Base-by-base conservation (phyloP, 768 basidiomycete genomes). In the Mycena floridula region DNA sequence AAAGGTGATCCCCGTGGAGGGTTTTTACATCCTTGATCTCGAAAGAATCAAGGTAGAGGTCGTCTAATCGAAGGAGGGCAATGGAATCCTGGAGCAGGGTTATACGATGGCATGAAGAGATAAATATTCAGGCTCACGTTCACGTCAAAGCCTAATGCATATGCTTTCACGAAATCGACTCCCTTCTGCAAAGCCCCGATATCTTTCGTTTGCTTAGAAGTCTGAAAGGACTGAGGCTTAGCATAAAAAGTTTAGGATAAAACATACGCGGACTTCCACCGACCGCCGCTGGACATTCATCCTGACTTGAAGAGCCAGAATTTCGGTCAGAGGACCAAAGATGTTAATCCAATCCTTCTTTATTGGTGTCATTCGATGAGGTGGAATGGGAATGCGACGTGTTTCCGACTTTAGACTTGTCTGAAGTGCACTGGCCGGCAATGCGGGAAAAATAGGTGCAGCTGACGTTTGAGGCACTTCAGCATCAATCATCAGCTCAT, bases 21-120 rank as follows among this genome's bases (percentile, higher is more conserved):
- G 91, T 95, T 69, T 99, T 99, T 42, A 98, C 93, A 54, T 99
- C 96, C 63, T 98, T 98, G 64, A 99, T 95, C 65, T 99, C 96
- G 57, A 96, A 96, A 3, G 94, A 93, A 57, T 98, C 96, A 37
- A 99, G 85, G 62, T 98, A 99, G 12, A 99, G 77, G 60, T 98
- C 96, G 59, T 99, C 96, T 55, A 99, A 63, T 50, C 96, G 81
- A 25, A 99, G 77, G 21, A 99, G 81, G 5, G 96, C 96, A 51
- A 99, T 89, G 5, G 95, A 84, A 54, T 99, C 96, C 90, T 97
- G 42, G 2, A 38, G 27, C 13, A 15, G 8, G 38, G 8, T 39
- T 15, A 16, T 15, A 39, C 11, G 16, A 39, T 4, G n/a, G 23
- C n/a, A 39, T 38, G 25, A 40, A n/a, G 3, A 27, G 43, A 27